Evolutionary conservation across 192 early-diverging fungal genomes (phyloP).

Genomic region (Coemansia sp.): DNA sequence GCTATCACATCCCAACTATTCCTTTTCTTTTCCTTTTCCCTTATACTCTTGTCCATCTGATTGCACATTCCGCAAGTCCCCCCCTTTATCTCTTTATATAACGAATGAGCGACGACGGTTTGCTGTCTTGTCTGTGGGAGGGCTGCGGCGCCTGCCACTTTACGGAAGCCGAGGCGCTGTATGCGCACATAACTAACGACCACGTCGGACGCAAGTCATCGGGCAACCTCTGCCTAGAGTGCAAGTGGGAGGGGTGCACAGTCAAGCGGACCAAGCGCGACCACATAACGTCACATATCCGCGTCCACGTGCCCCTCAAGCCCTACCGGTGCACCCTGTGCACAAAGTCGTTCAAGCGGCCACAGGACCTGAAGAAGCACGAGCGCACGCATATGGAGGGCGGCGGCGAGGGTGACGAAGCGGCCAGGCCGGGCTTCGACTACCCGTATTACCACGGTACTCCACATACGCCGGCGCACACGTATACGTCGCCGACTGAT

Average conservation of each 20-base stretch:
- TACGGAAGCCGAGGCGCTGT: slow-evolving; percentile 80
- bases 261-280: slow-evolving; percentile 82
- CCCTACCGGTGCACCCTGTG: slow-evolving; percentile 86
- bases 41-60: background rate
- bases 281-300: slow-evolving; percentile 96
- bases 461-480: slow-evolving; percentile 30
- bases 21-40: background rate
- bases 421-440: slow-evolving; percentile 25
- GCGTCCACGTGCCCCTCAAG: slow-evolving; percentile 91
- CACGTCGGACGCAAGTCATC: slow-evolving; percentile 91
- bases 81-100: background rate
- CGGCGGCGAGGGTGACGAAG: slow-evolving; percentile 23
- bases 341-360: slow-evolving; percentile 87
- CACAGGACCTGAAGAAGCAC: slow-evolving; percentile 95
- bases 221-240: slow-evolving; percentile 84
- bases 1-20: background rate
- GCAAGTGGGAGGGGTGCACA: slow-evolving; percentile 85
- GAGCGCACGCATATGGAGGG: slow-evolving; percentile 74
- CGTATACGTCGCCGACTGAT: slow-evolving; percentile 36
- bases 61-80: slow-evolving; percentile 1
- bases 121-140: slow-evolving; percentile 43
- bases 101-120: slow-evolving; percentile 30
- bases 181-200: slow-evolving; percentile 80
- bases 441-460: slow-evolving; percentile 33
- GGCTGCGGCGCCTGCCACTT: slow-evolving; percentile 54